phyloP scores from a whole-genome alignment of 371 early-diverging fungal genomes.

The Parasitella parasitica region DNA sequence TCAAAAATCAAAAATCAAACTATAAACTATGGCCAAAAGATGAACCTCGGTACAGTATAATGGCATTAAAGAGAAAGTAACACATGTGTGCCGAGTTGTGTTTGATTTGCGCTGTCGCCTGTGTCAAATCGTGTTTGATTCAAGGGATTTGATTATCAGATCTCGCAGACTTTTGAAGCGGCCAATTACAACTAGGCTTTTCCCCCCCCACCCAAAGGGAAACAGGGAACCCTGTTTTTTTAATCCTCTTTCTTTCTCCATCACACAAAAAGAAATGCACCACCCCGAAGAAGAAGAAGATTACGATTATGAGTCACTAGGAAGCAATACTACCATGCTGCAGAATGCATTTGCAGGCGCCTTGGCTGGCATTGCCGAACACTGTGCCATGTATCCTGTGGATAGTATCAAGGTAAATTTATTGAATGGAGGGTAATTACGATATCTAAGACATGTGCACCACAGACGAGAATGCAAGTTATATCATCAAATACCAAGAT shows the following conservation, averaged over 20 bases:
- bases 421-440: too few species aligned
- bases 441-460: too few species aligned
- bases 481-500: slow-evolving; percentile 29
- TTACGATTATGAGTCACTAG: slow-evolving; percentile 87
- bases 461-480: slow-evolving; percentile 92
- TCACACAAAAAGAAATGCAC: background rate
- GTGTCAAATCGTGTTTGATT: background rate
- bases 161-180: background rate
- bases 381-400: slow-evolving; percentile 90
- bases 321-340: slow-evolving; percentile 68
- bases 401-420: slow-evolving; percentile 86
- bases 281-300: slow-evolving; percentile 41
- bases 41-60: background rate
- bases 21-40: background rate
- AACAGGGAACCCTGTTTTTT: slow-evolving; percentile 11
- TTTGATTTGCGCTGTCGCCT: too few species aligned
- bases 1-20: background rate
- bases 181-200: background rate
- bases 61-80: too few species aligned
- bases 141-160: background rate
- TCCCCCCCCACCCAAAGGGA: background rate
- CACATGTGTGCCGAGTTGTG: too few species aligned
- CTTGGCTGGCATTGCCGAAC: slow-evolving; percentile 93
- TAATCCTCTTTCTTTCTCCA: slow-evolving; percentile 2
- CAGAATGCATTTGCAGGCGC: slow-evolving; percentile 90